phyloP scores from a whole-genome alignment of 345 rosid species.

The Viola odorata region DNA sequence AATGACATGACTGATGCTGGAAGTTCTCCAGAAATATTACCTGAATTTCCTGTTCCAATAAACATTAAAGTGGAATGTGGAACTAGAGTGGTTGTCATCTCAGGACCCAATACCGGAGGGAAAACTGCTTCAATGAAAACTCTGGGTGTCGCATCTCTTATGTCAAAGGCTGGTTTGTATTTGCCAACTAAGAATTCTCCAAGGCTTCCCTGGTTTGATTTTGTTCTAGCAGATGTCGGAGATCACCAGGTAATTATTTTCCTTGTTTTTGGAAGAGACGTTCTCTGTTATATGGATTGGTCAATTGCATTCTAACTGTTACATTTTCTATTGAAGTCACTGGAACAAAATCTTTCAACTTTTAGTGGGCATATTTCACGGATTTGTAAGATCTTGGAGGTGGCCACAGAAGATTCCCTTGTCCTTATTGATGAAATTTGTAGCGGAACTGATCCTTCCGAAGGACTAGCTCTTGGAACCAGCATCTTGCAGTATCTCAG shows the following conservation, averaged over 20 bases:
- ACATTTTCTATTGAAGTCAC: conserved; percentile 53
- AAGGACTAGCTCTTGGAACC: conserved; percentile 84
- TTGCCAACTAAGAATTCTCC: conserved; percentile 75
- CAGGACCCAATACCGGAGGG: conserved; percentile 96
- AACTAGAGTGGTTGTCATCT: conserved; percentile 71
- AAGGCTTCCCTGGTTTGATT: conserved; percentile 91
- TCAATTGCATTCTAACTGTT: conserved; percentile 34
- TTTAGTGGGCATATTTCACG: conserved; percentile 83
- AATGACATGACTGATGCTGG: conserved; percentile 17
- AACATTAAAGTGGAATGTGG: conserved; percentile 62
- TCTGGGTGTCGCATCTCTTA: conserved; percentile 71
- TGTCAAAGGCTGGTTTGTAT: conserved; percentile 90
- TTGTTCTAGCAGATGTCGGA: conserved; percentile 87
- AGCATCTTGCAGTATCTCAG: conserved; percentile 70
- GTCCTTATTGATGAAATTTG: conserved; percentile 91
- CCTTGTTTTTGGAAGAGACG: conserved; percentile 18
- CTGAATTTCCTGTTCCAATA: conserved; percentile 71
- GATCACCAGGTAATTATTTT: conserved; percentile 77
- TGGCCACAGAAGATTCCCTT: conserved; percentile 68
- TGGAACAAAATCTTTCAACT: conserved; percentile 89
- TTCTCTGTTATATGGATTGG: conserved; percentile 19
- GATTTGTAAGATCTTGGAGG: conserved; percentile 61
- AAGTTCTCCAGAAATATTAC: conserved; percentile 17
- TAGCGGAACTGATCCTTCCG: conserved; percentile 94
- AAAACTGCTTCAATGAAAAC: conserved; percentile 97